Evolutionary conservation across 371 early-diverging fungal genomes (phyloP), one percentile per base, ranked within the genome.

Genomic region (Syncephalastrum monosporum): DNA sequence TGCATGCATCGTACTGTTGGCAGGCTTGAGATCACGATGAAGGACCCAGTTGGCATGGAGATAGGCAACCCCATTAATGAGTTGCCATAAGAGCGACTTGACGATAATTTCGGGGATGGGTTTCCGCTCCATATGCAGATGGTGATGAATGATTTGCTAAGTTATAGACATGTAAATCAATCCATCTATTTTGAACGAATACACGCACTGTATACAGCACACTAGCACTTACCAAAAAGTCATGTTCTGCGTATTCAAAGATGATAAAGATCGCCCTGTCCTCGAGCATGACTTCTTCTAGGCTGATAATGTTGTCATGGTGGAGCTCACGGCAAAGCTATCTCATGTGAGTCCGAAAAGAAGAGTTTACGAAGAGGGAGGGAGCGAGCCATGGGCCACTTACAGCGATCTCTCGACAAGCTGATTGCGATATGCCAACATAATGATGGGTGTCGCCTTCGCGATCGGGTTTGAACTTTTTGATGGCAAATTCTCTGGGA

Each of bases 381-480:
- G 6, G n/a, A 25, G 42, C 3, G 41, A 5, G 38, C 5, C 5
- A 33, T 33, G 13, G 24, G 5, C 15, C 5, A 56, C 74, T 51
- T 81, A 89, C 87, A 24, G 92, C 89, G 23, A 96, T 95, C 69
- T 96, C 97, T 70, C 97, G 74, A 61, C 91, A 92, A 4, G 97
- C 97, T 6, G 94, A 94, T 61, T 96, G 97, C 4, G 95, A 95
- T 47, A 96, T 92, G 24, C 95, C 97, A 7, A 84, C 85, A 43
- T 85, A 82, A 16, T 86, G 83, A 47, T 89, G 82, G 0, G 77
- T 77, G 61, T 93, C 92, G 38, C 94, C 94, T 64, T 94, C 97
- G 59, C 92, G 87, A 60, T 96, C 97, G 15, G 95, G 93, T 65
- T 95, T 96, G 70, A 96, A 96, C 78, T 93, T 91, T 65, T 96